Base-by-base conservation (phyloP, 768 basidiomycete genomes). In the Mycena alexandri region DNA sequence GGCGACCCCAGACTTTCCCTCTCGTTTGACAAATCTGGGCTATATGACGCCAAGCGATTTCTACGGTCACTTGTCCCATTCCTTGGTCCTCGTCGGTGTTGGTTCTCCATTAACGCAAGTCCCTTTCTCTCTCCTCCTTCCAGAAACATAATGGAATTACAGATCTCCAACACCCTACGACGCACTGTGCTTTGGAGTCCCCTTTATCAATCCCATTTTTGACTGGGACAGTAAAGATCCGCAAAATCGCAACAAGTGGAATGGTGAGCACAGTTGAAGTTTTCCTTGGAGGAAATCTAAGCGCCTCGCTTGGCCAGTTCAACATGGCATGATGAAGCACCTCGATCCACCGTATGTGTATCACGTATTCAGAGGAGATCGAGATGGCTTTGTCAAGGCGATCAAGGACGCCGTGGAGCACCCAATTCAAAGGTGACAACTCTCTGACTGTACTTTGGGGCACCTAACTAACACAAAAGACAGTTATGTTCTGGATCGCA, bases 281-380 rank as follows among this genome's bases (percentile, higher is more conserved):
- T 8, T 29, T 7, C 29, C 3, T 29, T 51, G 2, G 12, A 51
- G 25, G 3, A 4, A 29, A 51, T 16, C 14, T 38, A 38, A 38
- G 38, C 38, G 10, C 10, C 38, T 14, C 13, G 9, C 3, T 19
- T 17, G 17, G 29, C 29, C 17, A 51, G 73, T 78, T 3, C 78
- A 81, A 53, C 79, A 81, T 61, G 71, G 74, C 43, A 69, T 70
- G n/a, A 52, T 81, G 19, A 69, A 75, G n/a, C 61, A 61, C 14
- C 73, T 75, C 29, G 74, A 74, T 36, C 78, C 77, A 19, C 80
- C 80, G 68, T 79, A 77, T 52, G 79, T 80, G 9, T 80, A 80
- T 50, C 72, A 80, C 53, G 77, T 79, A 5, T 74, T 75, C 60
- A 68, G 71, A 8, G 65, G 73, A 12, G 72, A 80, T 50, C 74